Evolutionary conservation across 306 rosid species (phyloP).

Genomic region (Cucumis hystrix): DNA sequence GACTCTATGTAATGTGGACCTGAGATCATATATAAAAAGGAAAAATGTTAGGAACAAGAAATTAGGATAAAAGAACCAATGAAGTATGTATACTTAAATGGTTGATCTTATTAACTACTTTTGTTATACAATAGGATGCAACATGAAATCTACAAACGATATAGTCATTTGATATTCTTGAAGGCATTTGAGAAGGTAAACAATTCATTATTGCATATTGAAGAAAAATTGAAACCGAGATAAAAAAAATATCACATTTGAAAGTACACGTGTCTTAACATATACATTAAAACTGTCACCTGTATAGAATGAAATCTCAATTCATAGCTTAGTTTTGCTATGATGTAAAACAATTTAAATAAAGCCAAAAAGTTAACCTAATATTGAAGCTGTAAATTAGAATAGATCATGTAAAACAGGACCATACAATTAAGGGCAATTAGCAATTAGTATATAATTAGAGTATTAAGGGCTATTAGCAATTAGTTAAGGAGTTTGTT

Average conservation of each 20-base stretch:
- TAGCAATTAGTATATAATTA: too few species aligned
- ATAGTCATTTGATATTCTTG: neutral
- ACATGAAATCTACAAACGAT: neutral
- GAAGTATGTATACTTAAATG: neutral
- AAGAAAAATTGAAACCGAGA: neutral
- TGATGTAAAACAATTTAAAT: neutral
- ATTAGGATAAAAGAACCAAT: neutral
- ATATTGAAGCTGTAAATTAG: neutral
- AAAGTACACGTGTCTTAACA: neutral
- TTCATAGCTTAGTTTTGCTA: neutral
- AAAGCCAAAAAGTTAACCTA: neutral
- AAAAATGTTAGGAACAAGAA: neutral
- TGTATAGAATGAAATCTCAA: neutral
- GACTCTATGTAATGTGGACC: conserved; percentile 95
- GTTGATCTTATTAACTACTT: neutral
- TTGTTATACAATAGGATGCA: neutral
- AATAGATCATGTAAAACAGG: neutral
- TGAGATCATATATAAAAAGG: conserved; percentile 19
- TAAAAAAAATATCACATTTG: neutral
- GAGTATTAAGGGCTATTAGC: too few species aligned
- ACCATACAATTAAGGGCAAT: neutral
- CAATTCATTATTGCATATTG: neutral
- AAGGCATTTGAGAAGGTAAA: neutral
- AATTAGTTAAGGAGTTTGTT: too few species aligned
- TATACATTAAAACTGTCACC: neutral